Evolutionary conservation across 257 asterid species (phyloP).

Genomic region (Nicotiana knightiana): DNA sequence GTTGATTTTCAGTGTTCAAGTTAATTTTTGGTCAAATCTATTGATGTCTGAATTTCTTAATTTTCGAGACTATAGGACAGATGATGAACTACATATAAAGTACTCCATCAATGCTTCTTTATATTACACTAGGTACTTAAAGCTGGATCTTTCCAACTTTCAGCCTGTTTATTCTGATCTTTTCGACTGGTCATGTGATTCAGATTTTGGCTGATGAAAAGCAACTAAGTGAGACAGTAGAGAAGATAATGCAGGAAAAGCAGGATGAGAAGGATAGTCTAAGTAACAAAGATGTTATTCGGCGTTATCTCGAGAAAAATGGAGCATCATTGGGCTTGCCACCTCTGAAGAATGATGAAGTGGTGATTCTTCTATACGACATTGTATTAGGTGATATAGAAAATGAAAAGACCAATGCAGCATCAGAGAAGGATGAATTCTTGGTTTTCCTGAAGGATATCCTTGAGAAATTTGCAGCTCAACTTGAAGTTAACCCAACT

Average conservation of each 20-base stretch:
- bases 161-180: background rate
- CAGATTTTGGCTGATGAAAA: constrained; percentile 39
- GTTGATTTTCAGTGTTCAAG: background rate
- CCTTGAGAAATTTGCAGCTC: constrained; percentile 45
- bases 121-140: too few relatives aligned
- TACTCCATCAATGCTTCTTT: too few relatives aligned
- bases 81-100: background rate
- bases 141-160: background rate
- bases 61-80: background rate
- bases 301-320: constrained; percentile 34
- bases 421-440: constrained; percentile 21
- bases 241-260: constrained; percentile 27
- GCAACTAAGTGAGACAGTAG: constrained; percentile 24
- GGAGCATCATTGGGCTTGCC: constrained; percentile 42
- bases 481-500: constrained; percentile 47
- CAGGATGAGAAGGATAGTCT: constrained; percentile 11
- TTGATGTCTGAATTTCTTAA: background rate
- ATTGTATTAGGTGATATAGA: constrained; percentile 30
- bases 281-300: constrained; percentile 20
- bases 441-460: constrained; percentile 28
- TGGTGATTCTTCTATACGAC: constrained; percentile 32
- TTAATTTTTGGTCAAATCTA: background rate
- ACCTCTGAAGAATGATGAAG: constrained; percentile 38
- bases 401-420: constrained; percentile 11
- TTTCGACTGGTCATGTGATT: constrained; percentile 2